Conservation (phyloP, 257 asterid species). For the Solanum lycopersicoides region DNA sequence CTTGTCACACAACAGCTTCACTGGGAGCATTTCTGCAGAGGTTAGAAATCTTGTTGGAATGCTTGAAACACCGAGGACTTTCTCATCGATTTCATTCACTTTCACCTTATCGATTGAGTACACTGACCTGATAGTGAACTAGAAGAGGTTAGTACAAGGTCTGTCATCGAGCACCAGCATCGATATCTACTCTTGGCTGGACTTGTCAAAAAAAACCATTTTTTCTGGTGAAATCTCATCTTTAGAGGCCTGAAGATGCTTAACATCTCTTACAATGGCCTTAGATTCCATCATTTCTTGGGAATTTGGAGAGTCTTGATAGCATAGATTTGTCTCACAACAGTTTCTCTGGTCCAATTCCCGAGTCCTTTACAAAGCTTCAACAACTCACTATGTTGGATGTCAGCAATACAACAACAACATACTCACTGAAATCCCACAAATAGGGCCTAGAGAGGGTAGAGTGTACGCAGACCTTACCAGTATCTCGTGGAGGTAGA, state of each 20-base stretch:
- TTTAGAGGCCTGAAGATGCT: constrained; percentile 18
- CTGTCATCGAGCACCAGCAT: constrained; percentile 8
- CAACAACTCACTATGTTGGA: not conserved
- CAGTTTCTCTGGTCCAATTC: not conserved
- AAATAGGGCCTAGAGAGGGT: not conserved
- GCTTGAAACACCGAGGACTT: constrained; percentile 6
- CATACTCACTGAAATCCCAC: not conserved
- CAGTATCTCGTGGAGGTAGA: not conserved
- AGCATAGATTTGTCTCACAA: constrained; percentile 7
- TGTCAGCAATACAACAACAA: not conserved
- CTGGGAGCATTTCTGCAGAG: constrained; percentile 13
- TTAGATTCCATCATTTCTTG: constrained; percentile 9
- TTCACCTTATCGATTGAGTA: constrained; percentile 5
- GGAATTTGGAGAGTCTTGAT: constrained; percentile 6
- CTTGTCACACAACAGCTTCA: constrained; percentile 10
- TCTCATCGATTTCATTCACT: not conserved
- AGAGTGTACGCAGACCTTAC: not conserved
- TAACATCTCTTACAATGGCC: constrained; percentile 13
- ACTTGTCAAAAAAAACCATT: constrained; percentile 12
- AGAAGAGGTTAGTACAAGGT: constrained; percentile 20
- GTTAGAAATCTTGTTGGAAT: constrained; percentile 14
- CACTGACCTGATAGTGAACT: constrained; percentile 9
- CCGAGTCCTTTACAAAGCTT: not conserved
- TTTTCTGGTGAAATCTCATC: constrained; percentile 22
- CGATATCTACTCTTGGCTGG: constrained; percentile 9